Percentiles rank a stretch among this genome's conserved stretches.
phyloP scores from a whole-genome alignment of 768 basidiomycete genomes.

The Suillus decipiens region DNA sequence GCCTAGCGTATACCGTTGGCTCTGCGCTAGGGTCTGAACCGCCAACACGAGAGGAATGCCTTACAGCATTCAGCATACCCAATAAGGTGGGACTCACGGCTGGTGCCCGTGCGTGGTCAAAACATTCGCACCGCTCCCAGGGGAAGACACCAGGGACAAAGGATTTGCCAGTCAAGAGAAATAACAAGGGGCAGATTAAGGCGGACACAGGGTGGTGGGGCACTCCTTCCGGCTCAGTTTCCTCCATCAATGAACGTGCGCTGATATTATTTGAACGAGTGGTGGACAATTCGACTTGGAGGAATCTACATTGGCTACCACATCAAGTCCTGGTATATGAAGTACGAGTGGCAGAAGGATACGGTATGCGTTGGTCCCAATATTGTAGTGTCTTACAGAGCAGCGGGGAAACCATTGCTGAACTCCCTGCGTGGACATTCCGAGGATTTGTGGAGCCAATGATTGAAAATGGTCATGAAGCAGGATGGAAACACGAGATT shows the following conservation, averaged over 20 bases:
- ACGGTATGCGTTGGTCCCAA: conserved; percentile 70
- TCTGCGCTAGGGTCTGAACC: conserved; percentile 57
- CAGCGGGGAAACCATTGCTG: background rate
- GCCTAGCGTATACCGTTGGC: conserved; percentile 60
- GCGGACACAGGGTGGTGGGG: conserved; percentile 58
- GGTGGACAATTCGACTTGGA: conserved; percentile 55
- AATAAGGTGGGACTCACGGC: conserved; percentile 56
- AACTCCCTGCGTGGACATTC: conserved; percentile 48
- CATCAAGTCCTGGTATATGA: conserved; percentile 65
- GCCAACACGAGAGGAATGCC: conserved; percentile 50
- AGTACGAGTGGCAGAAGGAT: conserved; percentile 56
- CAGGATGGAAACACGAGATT: conserved; percentile 56
- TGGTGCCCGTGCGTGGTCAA: conserved; percentile 67
- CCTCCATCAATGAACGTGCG: conserved; percentile 53
- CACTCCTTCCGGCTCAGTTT: conserved; percentile 51
- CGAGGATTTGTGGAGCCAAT: conserved; percentile 68
- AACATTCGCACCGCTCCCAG: conserved; percentile 59
- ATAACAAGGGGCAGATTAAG: conserved; percentile 20
- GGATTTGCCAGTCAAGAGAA: conserved; percentile 7
- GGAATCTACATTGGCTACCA: conserved; percentile 67
- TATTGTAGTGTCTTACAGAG: conserved; percentile 33
- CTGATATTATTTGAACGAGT: conserved; percentile 54
- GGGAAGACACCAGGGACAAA: conserved; percentile 3
- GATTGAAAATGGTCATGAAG: conserved; percentile 67
- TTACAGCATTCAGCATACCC: conserved; percentile 48